phyloP scores from a whole-genome alignment of 345 rosid species.

The Rhodamnia argentea region DNA sequence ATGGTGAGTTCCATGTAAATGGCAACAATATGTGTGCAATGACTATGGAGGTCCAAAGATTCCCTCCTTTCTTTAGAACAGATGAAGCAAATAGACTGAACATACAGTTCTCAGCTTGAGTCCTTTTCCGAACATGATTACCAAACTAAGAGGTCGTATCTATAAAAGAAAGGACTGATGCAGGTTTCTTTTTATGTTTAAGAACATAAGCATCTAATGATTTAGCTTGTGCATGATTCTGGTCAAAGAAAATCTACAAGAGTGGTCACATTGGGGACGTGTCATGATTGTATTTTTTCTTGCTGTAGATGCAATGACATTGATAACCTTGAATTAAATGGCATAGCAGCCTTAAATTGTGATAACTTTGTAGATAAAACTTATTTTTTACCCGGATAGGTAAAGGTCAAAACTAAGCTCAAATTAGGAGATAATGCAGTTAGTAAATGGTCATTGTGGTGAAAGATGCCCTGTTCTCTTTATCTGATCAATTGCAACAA shows the following conservation, averaged over 20 bases:
- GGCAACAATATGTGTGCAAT: neutral
- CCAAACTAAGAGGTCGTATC: neutral
- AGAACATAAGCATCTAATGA: neutral
- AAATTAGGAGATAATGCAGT: neutral
- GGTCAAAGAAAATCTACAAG: neutral
- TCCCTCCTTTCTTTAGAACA: neutral
- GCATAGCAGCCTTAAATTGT: neutral
- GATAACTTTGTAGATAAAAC: neutral
- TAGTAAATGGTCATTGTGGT: neutral
- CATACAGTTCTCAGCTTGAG: neutral
- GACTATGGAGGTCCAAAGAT: neutral
- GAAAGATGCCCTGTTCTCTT: neutral
- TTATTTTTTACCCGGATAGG: neutral
- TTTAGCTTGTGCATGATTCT: neutral
- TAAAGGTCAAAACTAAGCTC: neutral
- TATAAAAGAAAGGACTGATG: neutral
- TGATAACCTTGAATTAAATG: neutral
- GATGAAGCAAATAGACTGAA: neutral
- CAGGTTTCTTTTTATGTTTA: neutral
- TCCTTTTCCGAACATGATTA: neutral
- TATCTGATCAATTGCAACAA: neutral
- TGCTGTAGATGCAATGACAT: neutral
- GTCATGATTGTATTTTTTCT: neutral
- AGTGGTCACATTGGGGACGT: neutral
- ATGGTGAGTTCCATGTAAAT: constrained; percentile 42